phyloP scores from a whole-genome alignment of 805 yeast species.

The Sungouiella thailandica region DNA sequence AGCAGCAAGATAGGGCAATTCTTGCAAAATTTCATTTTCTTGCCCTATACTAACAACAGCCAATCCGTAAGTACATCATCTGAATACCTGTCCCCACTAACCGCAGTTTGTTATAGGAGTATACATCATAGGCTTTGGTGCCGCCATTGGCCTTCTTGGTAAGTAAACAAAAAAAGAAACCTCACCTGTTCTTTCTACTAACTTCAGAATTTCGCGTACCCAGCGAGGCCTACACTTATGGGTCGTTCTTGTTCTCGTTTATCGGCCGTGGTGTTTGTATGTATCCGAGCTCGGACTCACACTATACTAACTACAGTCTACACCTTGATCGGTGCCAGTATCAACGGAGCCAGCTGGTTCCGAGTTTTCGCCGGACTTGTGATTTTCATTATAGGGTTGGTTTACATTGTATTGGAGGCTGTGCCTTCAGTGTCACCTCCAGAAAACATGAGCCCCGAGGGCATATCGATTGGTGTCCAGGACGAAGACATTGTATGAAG shows the following conservation, averaged over 20 bases:
- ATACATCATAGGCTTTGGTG: constrained; percentile 53
- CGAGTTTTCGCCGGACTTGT: constrained; percentile 55
- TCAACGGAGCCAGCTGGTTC: constrained; percentile 48
- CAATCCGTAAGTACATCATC: constrained; percentile 25
- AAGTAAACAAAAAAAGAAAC: too few species aligned
- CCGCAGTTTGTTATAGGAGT: constrained; percentile 52
- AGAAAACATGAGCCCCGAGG: constrained; percentile 62
- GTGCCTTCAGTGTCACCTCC: constrained; percentile 76
- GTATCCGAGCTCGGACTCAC: constrained; percentile 20
- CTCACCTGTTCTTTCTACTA: constrained; percentile 12
- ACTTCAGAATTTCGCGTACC: constrained; percentile 47
- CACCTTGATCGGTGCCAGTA: constrained; percentile 32
- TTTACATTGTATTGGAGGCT: constrained; percentile 59
- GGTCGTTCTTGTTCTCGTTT: constrained; percentile 64
- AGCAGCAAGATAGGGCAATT: not conserved
- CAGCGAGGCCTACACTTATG: constrained; percentile 58
- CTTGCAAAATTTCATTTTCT: not conserved
- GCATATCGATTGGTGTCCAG: constrained; percentile 30
- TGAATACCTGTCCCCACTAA: constrained; percentile 3
- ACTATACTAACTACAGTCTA: constrained; percentile 29
- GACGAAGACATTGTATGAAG: constrained; percentile 33
- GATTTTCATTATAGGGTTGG: constrained; percentile 57
- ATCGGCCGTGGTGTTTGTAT: constrained; percentile 68
- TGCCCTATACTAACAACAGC: constrained; percentile 23
- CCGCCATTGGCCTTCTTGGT: constrained; percentile 46